Evolutionary conservation across 805 yeast genomes (phyloP), one percentile per base, ranked within the genome.

Genomic region (Maudiozyma bulderi): DNA sequence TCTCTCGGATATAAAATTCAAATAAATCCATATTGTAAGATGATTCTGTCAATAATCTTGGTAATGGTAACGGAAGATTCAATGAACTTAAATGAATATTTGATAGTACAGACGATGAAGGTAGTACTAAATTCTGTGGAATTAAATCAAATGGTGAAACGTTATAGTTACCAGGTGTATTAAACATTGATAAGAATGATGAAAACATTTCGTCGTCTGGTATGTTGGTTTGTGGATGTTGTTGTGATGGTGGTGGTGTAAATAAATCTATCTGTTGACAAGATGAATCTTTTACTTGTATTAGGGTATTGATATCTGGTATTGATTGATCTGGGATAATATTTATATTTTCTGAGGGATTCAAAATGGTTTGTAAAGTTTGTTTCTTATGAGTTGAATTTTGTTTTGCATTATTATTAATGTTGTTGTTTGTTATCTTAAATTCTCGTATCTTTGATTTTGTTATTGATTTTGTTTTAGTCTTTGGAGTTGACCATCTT

Each of bases 11-110:
- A 71, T 77, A 86, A 53, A 81, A 81, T 52, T 80, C 80, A 65
- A 84, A 79, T 20, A 81, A 68, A 47, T 79, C 81, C 45, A 77
- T 68, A 60, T 81, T 82, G 52, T 71, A 73, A 0, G 86, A 84
- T 11, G 80, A 82, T 47, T 76, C 73, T 14, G 75, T 60, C 11
- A 84, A 65, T 6, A 81, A 58, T 49, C 80, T 86, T 0, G 93
- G 90, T 5, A 82, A 59, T 1, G 81, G 80, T n/a, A 44, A 47
- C 10, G 59, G 54, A 14, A 42, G 28, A 13, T 34, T 40, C 14
- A 46, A 8, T 15, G 26, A 37, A n/a, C 31, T 11, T 6, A 45
- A 8, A 15, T 41, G 39, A 6, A 45, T 45, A 7, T 45, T 33
- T 32, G 47, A 38, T n/a, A 45, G 6, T n/a, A 38, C 32, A 8